A percentile compares a stretch with the other conserved stretches of the same genome.
These are phyloP conservation scores for Turnera subulata DNA, from an alignment of 345 rosid species.

Conservation along the genomic window DNA sequence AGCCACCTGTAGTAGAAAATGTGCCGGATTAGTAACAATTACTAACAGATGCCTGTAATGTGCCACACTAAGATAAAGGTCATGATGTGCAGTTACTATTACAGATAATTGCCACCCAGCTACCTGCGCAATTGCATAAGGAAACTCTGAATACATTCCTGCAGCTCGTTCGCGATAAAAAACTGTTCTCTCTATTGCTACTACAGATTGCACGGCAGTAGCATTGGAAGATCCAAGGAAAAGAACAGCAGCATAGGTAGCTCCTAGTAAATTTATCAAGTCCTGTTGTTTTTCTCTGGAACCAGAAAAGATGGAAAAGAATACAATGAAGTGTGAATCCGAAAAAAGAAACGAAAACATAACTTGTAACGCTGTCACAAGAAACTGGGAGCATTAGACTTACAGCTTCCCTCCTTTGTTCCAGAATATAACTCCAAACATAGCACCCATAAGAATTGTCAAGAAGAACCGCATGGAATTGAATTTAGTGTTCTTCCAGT, in stretches of 20 bases:
- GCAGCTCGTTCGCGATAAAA: constrained; percentile 33
- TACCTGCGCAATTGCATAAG: constrained; percentile 30
- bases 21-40: no score
- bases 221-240: constrained; percentile 28
- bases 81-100: no score
- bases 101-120: no score
- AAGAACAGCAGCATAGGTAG: constrained; percentile 20
- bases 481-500: constrained; percentile 28
- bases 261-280: constrained; percentile 21
- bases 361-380: no score
- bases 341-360: no score
- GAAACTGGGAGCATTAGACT: no score
- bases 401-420: constrained; percentile 24
- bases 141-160: constrained; percentile 30
- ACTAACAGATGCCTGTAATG: no score
- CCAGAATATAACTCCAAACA: constrained; percentile 30
- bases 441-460: constrained; percentile 14
- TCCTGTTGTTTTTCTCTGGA: constrained; percentile 21
- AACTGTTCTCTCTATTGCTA: constrained; percentile 25
- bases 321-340: no score
- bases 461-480: constrained; percentile 24
- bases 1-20: constrained; percentile 60
- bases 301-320: no score
- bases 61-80: no score
- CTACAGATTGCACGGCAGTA: constrained; percentile 17